Evolutionary conservation across 1,139 yeast species (phyloP).

Genomic region (Taiozyma onychis): DNA sequence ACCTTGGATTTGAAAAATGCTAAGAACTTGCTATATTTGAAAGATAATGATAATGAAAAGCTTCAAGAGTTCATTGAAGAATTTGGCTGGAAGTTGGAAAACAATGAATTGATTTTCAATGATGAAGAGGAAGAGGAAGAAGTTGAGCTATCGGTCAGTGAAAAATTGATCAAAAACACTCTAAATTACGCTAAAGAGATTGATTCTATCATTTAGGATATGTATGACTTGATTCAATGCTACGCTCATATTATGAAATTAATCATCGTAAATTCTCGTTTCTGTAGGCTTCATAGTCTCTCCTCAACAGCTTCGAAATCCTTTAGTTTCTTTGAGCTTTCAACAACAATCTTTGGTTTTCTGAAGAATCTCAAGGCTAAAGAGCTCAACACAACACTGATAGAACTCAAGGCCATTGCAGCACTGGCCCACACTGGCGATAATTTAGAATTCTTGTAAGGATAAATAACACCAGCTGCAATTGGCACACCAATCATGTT

Average conservation of each 20-base stretch:
- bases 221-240: neutral
- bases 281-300: neutral
- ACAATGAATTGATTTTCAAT: constrained; percentile 58
- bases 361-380: constrained; percentile 43
- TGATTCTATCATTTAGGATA: constrained; percentile 64
- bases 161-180: constrained; percentile 48
- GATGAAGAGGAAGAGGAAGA: constrained; percentile 24
- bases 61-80: constrained; percentile 54
- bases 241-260: neutral
- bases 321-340: constrained; percentile 2
- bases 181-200: constrained; percentile 80
- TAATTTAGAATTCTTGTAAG: constrained; percentile 44
- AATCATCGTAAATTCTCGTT: neutral
- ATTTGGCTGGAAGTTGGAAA: constrained; percentile 57
- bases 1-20: constrained; percentile 78
- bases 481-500: constrained; percentile 53
- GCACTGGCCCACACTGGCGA: constrained; percentile 65
- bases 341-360: constrained; percentile 28
- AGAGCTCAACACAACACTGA: constrained; percentile 54
- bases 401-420: constrained; percentile 59
- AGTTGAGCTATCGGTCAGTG: constrained; percentile 30
- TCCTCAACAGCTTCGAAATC: constrained; percentile 12
- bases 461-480: constrained; percentile 61
- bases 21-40: constrained; percentile 71
- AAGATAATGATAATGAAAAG: constrained; percentile 54